These are phyloP conservation scores for Euphorbia celastroides DNA, from an alignment of 441 rosid species.

Conservation along the genomic window DNA sequence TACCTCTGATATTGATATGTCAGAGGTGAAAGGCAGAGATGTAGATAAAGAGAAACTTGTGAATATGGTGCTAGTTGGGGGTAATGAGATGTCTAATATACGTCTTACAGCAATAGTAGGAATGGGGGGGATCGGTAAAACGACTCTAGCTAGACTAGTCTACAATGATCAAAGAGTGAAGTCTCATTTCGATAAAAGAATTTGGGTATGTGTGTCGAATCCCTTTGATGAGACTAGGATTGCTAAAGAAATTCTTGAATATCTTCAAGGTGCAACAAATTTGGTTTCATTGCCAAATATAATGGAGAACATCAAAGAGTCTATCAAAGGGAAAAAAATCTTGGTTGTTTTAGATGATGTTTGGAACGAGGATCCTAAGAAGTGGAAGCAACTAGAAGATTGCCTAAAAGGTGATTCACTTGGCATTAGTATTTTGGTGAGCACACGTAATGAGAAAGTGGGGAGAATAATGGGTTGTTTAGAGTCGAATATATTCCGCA, in stretches of 20 bases:
- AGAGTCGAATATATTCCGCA: background rate
- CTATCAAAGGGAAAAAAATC: background rate
- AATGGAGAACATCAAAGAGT: background rate
- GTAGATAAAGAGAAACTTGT: background rate
- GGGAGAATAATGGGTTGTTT: no score
- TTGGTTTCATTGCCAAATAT: background rate
- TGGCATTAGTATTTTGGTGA: constrained; percentile 13
- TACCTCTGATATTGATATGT: background rate
- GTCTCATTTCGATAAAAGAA: background rate
- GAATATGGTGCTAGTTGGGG: background rate
- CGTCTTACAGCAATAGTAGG: background rate
- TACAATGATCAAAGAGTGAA: background rate
- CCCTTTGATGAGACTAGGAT: no score
- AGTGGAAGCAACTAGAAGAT: background rate
- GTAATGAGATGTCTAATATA: background rate
- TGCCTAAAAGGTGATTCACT: background rate
- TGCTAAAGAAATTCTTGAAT: constrained; percentile 1
- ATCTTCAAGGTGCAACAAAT: background rate
- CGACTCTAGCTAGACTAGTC: background rate
- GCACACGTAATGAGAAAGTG: background rate
- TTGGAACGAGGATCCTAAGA: no score
- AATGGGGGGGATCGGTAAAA: no score
- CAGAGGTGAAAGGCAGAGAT: background rate
- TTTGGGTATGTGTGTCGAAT: constrained; percentile 8
- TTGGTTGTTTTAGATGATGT: constrained; percentile 18